Percentiles rank a stretch among this genome's conserved stretches.
Evolutionary conservation across 2,329 filamentous ascomycete genomes (phyloP).

Genomic region (Sporothrix euskadiensis): DNA sequence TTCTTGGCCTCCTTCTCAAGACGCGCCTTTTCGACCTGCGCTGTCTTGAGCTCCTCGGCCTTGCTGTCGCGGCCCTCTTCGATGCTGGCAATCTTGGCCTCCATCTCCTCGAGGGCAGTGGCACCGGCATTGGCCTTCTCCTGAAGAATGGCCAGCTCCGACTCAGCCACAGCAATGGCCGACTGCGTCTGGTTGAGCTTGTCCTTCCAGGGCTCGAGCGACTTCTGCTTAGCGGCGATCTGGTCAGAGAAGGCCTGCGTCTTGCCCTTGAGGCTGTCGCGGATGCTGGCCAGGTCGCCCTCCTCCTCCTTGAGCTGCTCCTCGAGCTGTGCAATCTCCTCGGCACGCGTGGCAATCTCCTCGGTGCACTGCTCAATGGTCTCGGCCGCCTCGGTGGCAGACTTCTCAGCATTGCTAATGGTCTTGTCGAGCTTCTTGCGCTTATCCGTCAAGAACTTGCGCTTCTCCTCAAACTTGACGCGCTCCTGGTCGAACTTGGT

Average conservation of each 20-base stretch:
- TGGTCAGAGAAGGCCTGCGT: constrained; percentile 92
- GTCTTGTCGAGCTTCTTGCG: constrained; percentile 93
- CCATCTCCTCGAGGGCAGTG: constrained; percentile 77
- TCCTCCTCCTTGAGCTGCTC: constrained; percentile 76
- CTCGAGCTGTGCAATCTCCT: constrained; percentile 77
- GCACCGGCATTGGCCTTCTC: constrained; percentile 88
- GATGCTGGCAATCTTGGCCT: constrained; percentile 74
- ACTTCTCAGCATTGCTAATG: constrained; percentile 73
- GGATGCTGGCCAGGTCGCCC: constrained; percentile 75
- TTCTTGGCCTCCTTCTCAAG: constrained; percentile 74
- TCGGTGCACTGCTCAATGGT: constrained; percentile 74
- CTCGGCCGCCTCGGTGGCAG: constrained; percentile 71
- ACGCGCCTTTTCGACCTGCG: constrained; percentile 68
- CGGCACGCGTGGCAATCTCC: constrained; percentile 73
- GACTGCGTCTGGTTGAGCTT: constrained; percentile 97
- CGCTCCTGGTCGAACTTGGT: constrained; percentile 93
- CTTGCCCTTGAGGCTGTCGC: constrained; percentile 88
- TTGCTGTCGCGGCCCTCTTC: constrained; percentile 72
- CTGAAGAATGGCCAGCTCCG: constrained; percentile 85
- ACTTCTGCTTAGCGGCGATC: constrained; percentile 89
- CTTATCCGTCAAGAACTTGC: constrained; percentile 88
- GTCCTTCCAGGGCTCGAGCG: constrained; percentile 91
- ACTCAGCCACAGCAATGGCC: constrained; percentile 89
- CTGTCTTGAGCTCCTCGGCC: constrained; percentile 71
- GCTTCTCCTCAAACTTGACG: constrained; percentile 97